Base-by-base conservation (phyloP, 768 basidiomycete genomes). In the Rhizopogon sp. region DNA sequence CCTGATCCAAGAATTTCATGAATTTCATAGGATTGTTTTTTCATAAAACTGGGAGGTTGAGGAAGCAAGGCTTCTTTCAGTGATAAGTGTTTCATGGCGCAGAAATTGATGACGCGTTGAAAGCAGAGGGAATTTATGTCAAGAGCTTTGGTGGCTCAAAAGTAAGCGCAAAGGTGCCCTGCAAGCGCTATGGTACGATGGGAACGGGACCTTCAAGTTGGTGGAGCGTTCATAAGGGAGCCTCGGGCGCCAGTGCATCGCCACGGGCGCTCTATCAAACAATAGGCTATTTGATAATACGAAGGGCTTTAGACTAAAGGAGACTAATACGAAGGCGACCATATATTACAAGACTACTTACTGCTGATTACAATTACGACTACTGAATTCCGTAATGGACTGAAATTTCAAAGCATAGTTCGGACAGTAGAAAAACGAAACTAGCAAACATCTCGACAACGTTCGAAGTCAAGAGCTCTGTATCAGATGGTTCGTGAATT, bases 1-100 rank as follows among this genome's bases (percentile, higher is more conserved):
- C 94, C 94, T 13, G 79, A 78, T 5, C 94, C 94, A 4, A 95
- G 75, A 4, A 84, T 76, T 29, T 86, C 79, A 56, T 88, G 83
- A 1, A 88, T 72, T 56, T 86, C 85, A 62, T 93, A 92, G 22
- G 76, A 66, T 69, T 88, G 90, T 78, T 96, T 97, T 79, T 94
- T 94, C 59, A 67, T 71, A 67, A 90, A 95, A 54, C 89, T 92
- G 0, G 89, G 78, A 0, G 94, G 94, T 63, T 96, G 93, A 0
- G 86, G 84, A 3, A 94, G 76, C 20, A 96, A 68, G 9, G 79
- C 77, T 55, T 87, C 83, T 56, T 81, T 78, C 45, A 73, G 50
- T 9, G 73, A 61, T 73, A 72, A 51, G 45, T 71, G 64, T n/a
- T 66, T 72, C 69, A 71, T 72, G 35, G 35, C 3, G 25, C 3